These are phyloP conservation scores for Solanum hybrid DNA, from an alignment of 305 asterid species.

Conservation along the genomic window DNA sequence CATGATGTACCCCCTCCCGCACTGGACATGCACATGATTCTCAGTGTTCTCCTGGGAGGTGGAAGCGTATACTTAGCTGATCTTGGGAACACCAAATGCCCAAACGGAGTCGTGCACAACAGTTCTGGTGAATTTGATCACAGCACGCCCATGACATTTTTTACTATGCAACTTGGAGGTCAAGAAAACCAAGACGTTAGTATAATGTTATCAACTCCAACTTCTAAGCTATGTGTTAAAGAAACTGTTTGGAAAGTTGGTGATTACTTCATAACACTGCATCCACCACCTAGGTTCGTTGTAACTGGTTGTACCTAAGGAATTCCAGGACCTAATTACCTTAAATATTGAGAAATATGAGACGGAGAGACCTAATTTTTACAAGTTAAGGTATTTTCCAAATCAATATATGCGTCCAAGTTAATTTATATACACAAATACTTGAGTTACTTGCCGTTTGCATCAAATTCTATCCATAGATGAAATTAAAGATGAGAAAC, in stretches of 20 bases:
- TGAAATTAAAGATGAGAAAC: not conserved
- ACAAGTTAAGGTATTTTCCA: not conserved
- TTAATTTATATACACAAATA: not conserved
- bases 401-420: not conserved
- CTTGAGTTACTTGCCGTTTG: not conserved
- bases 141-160: not conserved
- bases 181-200: not conserved
- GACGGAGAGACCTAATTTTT: not conserved
- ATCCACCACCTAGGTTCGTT: not conserved
- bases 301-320: not conserved
- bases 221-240: not conserved
- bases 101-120: not conserved
- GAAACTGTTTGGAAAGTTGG: not conserved
- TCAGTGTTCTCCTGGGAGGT: not conserved
- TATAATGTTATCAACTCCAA: not conserved
- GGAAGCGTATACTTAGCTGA: not conserved
- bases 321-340: not conserved
- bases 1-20: not conserved
- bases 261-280: not conserved
- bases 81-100: not conserved
- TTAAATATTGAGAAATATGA: not conserved
- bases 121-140: not conserved
- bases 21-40: not conserved
- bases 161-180: not conserved
- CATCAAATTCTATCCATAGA: not conserved